Conservation (phyloP, 2,329 filamentous ascomycete genomes). For the Neonectria ditissima region DNA sequence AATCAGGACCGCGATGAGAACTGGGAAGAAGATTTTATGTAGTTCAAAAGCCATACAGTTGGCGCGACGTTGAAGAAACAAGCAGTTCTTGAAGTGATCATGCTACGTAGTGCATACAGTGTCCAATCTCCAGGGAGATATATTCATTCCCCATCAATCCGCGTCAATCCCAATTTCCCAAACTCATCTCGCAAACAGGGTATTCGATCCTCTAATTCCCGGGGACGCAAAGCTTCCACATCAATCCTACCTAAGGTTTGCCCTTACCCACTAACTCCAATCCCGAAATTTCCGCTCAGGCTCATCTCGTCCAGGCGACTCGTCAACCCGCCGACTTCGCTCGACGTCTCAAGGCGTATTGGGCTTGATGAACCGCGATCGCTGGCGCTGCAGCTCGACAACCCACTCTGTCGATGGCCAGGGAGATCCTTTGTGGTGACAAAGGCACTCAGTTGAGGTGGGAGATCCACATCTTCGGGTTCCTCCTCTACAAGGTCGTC, state of each 20-base stretch:
- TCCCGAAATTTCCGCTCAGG: constrained; percentile 46
- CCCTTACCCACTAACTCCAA: constrained; percentile 46
- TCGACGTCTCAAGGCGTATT: constrained; percentile 44
- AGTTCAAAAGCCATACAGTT: constrained; percentile 38
- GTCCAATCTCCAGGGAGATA: constrained; percentile 7
- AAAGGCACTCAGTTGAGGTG: constrained; percentile 27
- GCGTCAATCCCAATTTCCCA: not conserved
- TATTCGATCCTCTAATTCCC: constrained; percentile 13
- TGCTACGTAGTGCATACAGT: not conserved
- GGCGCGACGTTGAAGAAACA: not conserved
- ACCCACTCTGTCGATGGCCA: constrained; percentile 18
- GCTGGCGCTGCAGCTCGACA: constrained; percentile 33
- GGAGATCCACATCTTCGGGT: constrained; percentile 29
- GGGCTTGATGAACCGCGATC: constrained; percentile 44
- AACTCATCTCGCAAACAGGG: constrained; percentile 9
- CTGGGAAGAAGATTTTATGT: constrained; percentile 96
- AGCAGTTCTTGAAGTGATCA: not conserved
- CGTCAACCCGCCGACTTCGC: constrained; percentile 44
- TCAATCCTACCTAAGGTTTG: not conserved
- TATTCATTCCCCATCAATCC: not conserved
- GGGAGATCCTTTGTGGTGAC: constrained; percentile 21
- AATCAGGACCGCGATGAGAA: constrained; percentile 86
- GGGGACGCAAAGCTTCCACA: not conserved
- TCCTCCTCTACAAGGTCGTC: constrained; percentile 48
- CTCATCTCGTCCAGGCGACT: constrained; percentile 50